Conservation (phyloP, 164 flowering plant species). For the Amborella trichopoda region DNA sequence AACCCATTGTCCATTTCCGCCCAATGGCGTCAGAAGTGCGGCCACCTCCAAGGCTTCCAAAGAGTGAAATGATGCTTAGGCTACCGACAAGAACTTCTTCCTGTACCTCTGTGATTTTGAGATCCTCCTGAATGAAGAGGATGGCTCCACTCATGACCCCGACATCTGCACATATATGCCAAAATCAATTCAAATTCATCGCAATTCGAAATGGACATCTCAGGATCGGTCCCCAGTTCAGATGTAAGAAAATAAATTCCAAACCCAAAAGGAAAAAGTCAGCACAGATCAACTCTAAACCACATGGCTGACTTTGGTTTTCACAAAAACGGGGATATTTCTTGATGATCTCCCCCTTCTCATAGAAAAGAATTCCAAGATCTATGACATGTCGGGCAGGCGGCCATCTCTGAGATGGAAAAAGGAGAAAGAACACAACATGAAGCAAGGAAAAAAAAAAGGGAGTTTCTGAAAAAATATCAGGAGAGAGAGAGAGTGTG, state of each 20-base stretch:
- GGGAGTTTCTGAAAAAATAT: no score
- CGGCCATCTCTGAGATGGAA: no score
- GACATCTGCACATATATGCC: conserved; percentile 46
- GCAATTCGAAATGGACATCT: background rate
- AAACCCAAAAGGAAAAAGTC: background rate
- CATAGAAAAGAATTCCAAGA: no score
- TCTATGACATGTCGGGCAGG: no score
- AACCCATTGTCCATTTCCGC: conserved; percentile 92
- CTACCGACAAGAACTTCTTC: conserved; percentile 73
- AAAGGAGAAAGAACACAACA: no score
- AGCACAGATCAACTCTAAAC: no score
- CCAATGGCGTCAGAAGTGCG: conserved; percentile 76
- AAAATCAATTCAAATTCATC: background rate
- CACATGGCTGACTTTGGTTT: no score
- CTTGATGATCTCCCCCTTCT: no score
- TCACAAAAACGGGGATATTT: no score
- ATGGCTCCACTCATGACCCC: conserved; percentile 99
- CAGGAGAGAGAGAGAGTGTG: no score
- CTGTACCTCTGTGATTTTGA: conserved; percentile 76
- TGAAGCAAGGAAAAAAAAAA: no score
- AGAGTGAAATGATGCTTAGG: conserved; percentile 66
- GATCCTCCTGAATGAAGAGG: conserved; percentile 73
- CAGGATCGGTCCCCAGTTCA: background rate
- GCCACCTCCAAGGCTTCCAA: conserved; percentile 91
- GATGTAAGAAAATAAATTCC: background rate